These are phyloP conservation scores for Begonia loranthoides DNA, from an alignment of 306 rosid genomes.

Conservation along the genomic window DNA sequence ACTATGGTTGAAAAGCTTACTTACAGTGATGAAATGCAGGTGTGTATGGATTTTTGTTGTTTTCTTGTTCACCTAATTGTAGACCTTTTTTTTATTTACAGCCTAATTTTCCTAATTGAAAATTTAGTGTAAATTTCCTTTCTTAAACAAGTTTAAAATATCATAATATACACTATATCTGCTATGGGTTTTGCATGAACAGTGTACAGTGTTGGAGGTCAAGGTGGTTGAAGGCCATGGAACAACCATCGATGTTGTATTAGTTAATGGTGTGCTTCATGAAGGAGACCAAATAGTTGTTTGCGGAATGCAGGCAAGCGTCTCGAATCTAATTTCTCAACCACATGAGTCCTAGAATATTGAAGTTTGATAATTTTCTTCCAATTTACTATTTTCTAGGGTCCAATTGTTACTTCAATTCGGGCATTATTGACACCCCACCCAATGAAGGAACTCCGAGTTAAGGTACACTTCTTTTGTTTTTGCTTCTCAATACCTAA, in stretches of 20 bases:
- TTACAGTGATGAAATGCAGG: slow-evolving; percentile 84
- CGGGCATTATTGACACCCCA: slow-evolving; percentile 95
- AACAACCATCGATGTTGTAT: slow-evolving; percentile 91
- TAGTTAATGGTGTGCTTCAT: slow-evolving; percentile 91
- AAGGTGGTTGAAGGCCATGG: slow-evolving; percentile 97
- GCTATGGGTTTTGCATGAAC: neutral
- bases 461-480: slow-evolving; percentile 43
- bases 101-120: too few relatives aligned
- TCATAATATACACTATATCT: too few relatives aligned
- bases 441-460: slow-evolving; percentile 95
- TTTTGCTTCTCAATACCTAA: neutral
- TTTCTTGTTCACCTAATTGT: too few relatives aligned
- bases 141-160: too few relatives aligned
- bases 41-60: slow-evolving; percentile 7
- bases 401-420: slow-evolving; percentile 74
- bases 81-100: too few relatives aligned
- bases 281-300: slow-evolving; percentile 99
- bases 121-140: too few relatives aligned
- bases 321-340: slow-evolving; percentile 8
- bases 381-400: slow-evolving; percentile 26
- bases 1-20: slow-evolving; percentile 86
- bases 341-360: neutral
- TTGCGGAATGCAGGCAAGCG: slow-evolving; percentile 84
- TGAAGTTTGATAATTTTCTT: too few relatives aligned
- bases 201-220: slow-evolving; percentile 98